A percentile compares a stretch with the other conserved stretches of the same genome.
Evolutionary conservation across 108 stramenopile genomes (phyloP).

Genomic region (Stephanodiscus triporus): DNA sequence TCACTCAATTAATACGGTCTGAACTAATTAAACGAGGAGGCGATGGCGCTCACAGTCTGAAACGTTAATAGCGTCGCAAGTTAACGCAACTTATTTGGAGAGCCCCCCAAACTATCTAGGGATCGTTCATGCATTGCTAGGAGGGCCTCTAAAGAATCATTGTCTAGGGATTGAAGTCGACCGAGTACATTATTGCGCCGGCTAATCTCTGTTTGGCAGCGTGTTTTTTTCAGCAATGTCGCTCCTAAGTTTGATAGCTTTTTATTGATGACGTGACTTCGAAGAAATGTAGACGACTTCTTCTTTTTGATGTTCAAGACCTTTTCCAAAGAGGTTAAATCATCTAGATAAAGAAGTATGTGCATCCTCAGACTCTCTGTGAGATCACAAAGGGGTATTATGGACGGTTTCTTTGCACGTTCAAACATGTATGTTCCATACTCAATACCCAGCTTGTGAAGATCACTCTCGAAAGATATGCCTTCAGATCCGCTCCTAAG

Average conservation of each 20-base stretch:
- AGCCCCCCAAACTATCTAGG: neutral
- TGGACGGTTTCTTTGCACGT: constrained; percentile 30
- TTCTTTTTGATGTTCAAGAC: constrained; percentile 64
- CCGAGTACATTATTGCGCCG: constrained; percentile 25
- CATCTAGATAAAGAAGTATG: constrained; percentile 68
- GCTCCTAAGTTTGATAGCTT: constrained; percentile 22
- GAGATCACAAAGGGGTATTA: constrained; percentile 53
- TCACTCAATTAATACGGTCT: constrained; percentile 8
- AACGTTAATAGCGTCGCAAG: too few species aligned
- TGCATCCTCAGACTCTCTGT: constrained; percentile 74
- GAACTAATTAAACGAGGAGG: too few species aligned
- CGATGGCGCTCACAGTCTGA: too few species aligned
- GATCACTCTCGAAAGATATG: constrained; percentile 61
- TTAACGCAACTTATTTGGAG: constrained; percentile 2
- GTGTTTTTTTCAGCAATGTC: neutral
- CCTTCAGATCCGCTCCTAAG: constrained; percentile 62
- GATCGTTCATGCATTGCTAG: constrained; percentile 26
- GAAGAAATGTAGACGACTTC: constrained; percentile 58
- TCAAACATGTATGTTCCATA: constrained; percentile 45
- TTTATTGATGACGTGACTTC: constrained; percentile 69
- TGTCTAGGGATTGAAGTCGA: constrained; percentile 32
- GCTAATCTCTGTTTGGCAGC: neutral
- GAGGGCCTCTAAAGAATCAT: constrained; percentile 35
- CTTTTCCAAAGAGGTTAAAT: constrained; percentile 63
- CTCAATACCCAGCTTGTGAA: constrained; percentile 55